Evolutionary conservation across 2,329 filamentous ascomycete genomes (phyloP), one percentile per base, ranked within the genome.

Genomic region (Sphaerostilbella broomeana): DNA sequence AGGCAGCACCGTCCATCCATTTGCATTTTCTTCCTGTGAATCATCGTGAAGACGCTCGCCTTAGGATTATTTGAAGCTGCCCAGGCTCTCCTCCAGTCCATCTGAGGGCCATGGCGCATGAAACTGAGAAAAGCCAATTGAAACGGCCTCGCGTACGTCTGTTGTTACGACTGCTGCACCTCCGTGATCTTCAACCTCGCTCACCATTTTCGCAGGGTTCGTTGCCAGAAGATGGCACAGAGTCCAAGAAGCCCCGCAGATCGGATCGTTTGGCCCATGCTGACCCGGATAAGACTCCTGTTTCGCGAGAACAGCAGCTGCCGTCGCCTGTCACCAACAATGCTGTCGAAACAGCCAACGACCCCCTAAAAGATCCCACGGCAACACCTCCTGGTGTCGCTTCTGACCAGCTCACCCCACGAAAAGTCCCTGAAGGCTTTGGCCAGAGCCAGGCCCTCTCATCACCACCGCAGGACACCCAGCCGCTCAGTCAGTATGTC

Each of bases 171-270:
- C 45, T 17, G 20, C 35, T 20, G 19, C 9, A 28, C 38, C 8
- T 30, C 21, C 30, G 31, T 27, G 38, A 43, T 24, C 29, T 43
- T 20, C 34, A 42, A 30, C 35, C 39, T 43, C 44, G 43, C 56
- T 60, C 35, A 60, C 50, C 33, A 40, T 19, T 24, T 44, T 28
- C 44, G 42, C 45, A 89, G 84, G 74, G 70, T 51, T 86, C 82
- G 28, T 69, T 75, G 36, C 79, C 77, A 51, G 77, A 81, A 40
- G 71, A 76, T 51, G 67, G 72, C 47, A 70, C 73, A 47, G 82
- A 88, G 46, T 67, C 73, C 47, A 95, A 95, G 73, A 94, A 94
- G 62, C 80, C 84, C 44, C 82, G 90, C 47, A 79, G 86, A 42
- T 88, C 86, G 30, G 72, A 85, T 49, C 80, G 86, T 46, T 67